Percentiles rank a stretch among this genome's conserved stretches.
Conservation (phyloP, 805 yeast species). For the Myxozyma neglecta region DNA sequence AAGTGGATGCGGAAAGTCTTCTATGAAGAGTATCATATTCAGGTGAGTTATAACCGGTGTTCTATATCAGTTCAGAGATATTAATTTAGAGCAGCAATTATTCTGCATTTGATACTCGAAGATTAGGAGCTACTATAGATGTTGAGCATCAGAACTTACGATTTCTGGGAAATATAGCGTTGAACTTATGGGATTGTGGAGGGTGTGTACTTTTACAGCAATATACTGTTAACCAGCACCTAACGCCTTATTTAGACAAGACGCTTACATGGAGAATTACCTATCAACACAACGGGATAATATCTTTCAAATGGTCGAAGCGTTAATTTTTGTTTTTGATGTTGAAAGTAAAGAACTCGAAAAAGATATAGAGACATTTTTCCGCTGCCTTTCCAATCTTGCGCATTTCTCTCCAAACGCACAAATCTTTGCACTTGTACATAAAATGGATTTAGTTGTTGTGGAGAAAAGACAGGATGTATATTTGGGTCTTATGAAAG, state of each 20-base stretch:
- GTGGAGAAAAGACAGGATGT: slow-evolving; percentile 49
- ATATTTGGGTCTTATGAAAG: slow-evolving; percentile 80
- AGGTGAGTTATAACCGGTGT: slow-evolving; percentile 36
- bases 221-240: neutral
- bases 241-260: slow-evolving; percentile 54
- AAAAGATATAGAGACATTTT: slow-evolving; percentile 90
- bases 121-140: slow-evolving; percentile 95
- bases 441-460: slow-evolving; percentile 88
- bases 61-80: neutral
- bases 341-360: slow-evolving; percentile 89
- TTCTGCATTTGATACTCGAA: slow-evolving; percentile 92
- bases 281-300: slow-evolving; percentile 85
- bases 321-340: slow-evolving; percentile 91
- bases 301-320: slow-evolving; percentile 93
- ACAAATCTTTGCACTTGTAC: slow-evolving; percentile 84
- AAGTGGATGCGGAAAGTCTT: slow-evolving; percentile 94
- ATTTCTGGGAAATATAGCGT: slow-evolving; percentile 90
- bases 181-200: slow-evolving; percentile 97
- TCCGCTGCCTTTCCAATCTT: slow-evolving; percentile 75
- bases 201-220: slow-evolving; percentile 45
- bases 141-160: slow-evolving; percentile 96
- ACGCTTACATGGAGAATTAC: slow-evolving; percentile 92
- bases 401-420: slow-evolving; percentile 86
- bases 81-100: slow-evolving; percentile 56
- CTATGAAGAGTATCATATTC: slow-evolving; percentile 95